These are phyloP conservation scores for Rhynchosporium secalis DNA, from an alignment of 2,329 filamentous ascomycete genomes.

Conservation along the genomic window DNA sequence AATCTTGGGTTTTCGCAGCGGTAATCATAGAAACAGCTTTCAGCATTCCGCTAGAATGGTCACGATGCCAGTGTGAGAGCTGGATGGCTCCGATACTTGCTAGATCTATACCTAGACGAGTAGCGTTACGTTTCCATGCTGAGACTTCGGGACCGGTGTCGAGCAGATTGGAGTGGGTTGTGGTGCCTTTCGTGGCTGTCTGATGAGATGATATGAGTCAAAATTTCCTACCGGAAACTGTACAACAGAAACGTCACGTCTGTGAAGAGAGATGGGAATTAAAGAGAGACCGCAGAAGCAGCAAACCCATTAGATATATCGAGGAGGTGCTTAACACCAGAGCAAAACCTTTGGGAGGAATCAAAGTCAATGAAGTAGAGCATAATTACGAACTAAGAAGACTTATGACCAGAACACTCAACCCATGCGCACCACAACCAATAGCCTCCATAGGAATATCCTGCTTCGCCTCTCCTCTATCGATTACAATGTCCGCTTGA, in stretches of 20 bases:
- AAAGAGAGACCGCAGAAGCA: too few species aligned
- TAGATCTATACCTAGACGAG: constrained; percentile 46
- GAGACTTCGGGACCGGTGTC: constrained; percentile 55
- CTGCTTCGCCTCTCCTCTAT: constrained; percentile 45
- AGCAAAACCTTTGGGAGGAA: background rate
- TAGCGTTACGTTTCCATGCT: constrained; percentile 51
- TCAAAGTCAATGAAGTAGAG: background rate
- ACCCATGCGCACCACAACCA: constrained; percentile 55
- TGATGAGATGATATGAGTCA: constrained; percentile 26
- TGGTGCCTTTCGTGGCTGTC: constrained; percentile 49
- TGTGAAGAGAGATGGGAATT: too few species aligned
- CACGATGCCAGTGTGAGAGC: constrained; percentile 56
- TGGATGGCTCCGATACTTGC: constrained; percentile 49
- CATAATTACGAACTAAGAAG: too few species aligned
- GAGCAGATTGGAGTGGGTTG: constrained; percentile 51
- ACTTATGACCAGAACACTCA: constrained; percentile 52
- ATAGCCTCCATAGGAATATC: constrained; percentile 52
- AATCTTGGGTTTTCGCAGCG: constrained; percentile 40
- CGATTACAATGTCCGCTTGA: constrained; percentile 39
- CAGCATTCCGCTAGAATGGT: constrained; percentile 53
- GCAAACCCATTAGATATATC: too few species aligned
- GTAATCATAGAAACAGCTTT: constrained; percentile 51
- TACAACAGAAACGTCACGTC: too few species aligned
- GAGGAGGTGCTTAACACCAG: too few species aligned
- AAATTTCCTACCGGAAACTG: too few species aligned